phyloP scores from a whole-genome alignment of 345 rosid species.

The Linum lewisii region DNA sequence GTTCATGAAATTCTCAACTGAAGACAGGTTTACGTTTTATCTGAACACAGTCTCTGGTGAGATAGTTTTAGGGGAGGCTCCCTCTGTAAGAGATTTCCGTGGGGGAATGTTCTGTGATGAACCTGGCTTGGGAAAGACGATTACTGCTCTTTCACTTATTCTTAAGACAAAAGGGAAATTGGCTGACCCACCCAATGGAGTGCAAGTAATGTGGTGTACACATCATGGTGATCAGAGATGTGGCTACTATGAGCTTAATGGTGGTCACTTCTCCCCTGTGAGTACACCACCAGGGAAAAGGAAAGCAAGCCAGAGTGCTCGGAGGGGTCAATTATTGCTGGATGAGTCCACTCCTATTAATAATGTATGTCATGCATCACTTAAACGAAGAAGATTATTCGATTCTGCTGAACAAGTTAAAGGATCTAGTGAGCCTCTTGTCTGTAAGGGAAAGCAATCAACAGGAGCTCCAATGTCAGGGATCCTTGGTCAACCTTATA shows the following conservation, averaged over 20 bases:
- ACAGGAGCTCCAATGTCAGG: conserved; percentile 19
- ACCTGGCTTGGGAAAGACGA: conserved; percentile 96
- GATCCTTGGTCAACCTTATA: conserved; percentile 24
- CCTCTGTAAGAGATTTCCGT: conserved; percentile 63
- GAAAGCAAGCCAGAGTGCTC: conserved; percentile 28
- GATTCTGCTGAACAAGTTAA: conserved; percentile 32
- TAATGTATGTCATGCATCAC: conserved; percentile 26
- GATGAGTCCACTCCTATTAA: conserved; percentile 21
- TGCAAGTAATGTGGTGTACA: conserved; percentile 59
- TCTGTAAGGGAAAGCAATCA: conserved; percentile 19
- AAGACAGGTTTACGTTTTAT: conserved; percentile 62
- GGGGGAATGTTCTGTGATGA: conserved; percentile 99
- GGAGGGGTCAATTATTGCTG: conserved; percentile 32
- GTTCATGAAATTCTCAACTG: conserved; percentile 44
- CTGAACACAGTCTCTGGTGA: conserved; percentile 63
- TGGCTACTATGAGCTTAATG: conserved; percentile 68
- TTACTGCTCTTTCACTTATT: conserved; percentile 83
- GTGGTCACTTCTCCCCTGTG: conserved; percentile 28
- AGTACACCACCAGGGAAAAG: conserved; percentile 32
- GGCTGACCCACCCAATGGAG: conserved; percentile 75
- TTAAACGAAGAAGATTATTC: conserved; percentile 44
- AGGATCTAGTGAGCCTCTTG: conserved; percentile 24
- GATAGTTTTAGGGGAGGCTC: conserved; percentile 48
- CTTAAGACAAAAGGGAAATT: conserved; percentile 79
- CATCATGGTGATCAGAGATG: conserved; percentile 56